Evolutionary conservation across 805 yeast species (phyloP).

Genomic region (Candida adriatica): DNA sequence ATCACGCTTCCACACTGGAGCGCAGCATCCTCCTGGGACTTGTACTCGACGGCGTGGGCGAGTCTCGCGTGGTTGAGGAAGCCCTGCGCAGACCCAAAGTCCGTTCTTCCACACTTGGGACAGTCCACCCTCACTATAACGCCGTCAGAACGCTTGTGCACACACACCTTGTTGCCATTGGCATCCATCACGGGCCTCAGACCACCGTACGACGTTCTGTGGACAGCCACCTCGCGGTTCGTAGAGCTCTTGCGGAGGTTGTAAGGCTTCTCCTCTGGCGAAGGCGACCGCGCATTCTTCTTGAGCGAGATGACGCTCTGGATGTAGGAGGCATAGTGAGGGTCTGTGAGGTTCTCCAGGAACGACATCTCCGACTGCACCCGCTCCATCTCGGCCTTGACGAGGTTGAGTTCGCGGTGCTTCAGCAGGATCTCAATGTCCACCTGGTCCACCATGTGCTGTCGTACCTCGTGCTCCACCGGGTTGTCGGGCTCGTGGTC

Average conservation of each 20-base stretch:
- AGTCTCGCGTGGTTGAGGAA: conserved; percentile 70
- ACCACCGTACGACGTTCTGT: conserved; percentile 32
- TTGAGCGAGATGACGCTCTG: conserved; percentile 32
- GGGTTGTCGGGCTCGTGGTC: conserved; percentile 13
- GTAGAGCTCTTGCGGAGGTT: conserved; percentile 9
- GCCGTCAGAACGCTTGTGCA: conserved; percentile 65
- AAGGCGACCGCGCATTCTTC: conserved; percentile 5
- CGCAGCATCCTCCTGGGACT: conserved; percentile 72
- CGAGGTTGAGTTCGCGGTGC: conserved; percentile 45
- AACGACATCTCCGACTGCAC: conserved; percentile 53
- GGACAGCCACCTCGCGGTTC: conserved; percentile 24
- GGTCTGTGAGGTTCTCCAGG: conserved; percentile 36
- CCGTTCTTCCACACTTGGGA: conserved; percentile 57
- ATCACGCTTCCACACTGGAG: conserved; percentile 53
- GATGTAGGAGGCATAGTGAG: conserved; percentile 29
- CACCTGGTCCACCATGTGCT: conserved; percentile 36
- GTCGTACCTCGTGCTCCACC: conserved; percentile 22
- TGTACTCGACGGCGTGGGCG: conserved; percentile 64
- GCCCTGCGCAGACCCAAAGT: conserved; percentile 76
- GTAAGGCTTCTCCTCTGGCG: neutral
- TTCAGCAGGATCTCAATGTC: conserved; percentile 55
- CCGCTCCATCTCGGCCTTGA: conserved; percentile 48
- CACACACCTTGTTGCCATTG: conserved; percentile 37
- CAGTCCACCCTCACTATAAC: conserved; percentile 62
- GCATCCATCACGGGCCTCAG: conserved; percentile 43